phyloP scores from a whole-genome alignment of 352 stramenopile genomes.

The Phytophthora litchii region DNA sequence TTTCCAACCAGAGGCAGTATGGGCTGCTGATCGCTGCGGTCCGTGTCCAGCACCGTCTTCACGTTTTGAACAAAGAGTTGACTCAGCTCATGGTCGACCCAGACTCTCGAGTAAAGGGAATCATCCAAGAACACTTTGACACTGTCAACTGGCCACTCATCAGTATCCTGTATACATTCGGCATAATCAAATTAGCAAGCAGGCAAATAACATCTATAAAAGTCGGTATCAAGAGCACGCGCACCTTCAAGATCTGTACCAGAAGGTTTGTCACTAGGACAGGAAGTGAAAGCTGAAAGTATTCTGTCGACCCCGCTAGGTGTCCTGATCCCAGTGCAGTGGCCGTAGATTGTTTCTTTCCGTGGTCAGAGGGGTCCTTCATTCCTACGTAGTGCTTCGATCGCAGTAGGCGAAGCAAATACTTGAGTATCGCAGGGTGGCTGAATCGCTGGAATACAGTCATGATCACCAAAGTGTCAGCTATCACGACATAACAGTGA shows the following conservation, averaged over 20 bases:
- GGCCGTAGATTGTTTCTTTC: slow-evolving; percentile 33
- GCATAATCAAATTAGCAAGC: neutral
- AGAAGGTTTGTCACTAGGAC: slow-evolving; percentile 79
- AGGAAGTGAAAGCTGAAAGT: slow-evolving; percentile 62
- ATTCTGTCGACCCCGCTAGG: slow-evolving; percentile 33
- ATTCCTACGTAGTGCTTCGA: slow-evolving; percentile 78
- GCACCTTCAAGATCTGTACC: slow-evolving; percentile 68
- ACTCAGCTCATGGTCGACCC: slow-evolving; percentile 87
- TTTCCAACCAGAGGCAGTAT: slow-evolving; percentile 39
- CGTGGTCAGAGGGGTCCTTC: slow-evolving; percentile 42
- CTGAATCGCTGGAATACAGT: slow-evolving; percentile 48
- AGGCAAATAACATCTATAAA: neutral
- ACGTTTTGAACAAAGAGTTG: slow-evolving; percentile 79
- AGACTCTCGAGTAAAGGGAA: slow-evolving; percentile 77
- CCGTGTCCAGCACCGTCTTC: slow-evolving; percentile 62
- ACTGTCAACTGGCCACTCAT: slow-evolving; percentile 78
- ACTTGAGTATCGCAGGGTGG: slow-evolving; percentile 70
- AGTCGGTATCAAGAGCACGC: neutral
- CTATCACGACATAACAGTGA: neutral
- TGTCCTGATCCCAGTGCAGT: slow-evolving; percentile 27
- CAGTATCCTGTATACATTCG: slow-evolving; percentile 32
- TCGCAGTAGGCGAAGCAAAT: slow-evolving; percentile 75
- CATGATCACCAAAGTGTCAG: slow-evolving; percentile 4
- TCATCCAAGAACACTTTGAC: slow-evolving; percentile 90
- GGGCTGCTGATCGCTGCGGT: slow-evolving; percentile 22